phyloP scores from a whole-genome alignment of 2,329 filamentous ascomycete genomes.

The Dothistroma pini region DNA sequence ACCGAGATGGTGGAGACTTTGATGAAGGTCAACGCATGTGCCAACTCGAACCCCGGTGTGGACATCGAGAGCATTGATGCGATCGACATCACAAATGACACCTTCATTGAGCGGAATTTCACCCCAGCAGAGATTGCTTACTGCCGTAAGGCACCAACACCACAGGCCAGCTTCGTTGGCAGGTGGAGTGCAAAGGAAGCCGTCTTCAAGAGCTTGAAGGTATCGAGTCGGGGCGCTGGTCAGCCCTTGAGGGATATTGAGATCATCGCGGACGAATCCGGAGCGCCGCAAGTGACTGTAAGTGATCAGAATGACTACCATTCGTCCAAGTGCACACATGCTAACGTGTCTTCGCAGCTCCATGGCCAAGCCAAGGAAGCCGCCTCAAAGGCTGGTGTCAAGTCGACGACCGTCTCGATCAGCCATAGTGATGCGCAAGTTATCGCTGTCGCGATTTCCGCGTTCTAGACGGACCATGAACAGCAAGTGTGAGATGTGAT shows the following conservation, averaged over 20 bases:
- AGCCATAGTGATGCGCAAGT: slow-evolving; percentile 94
- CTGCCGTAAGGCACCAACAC: slow-evolving; percentile 73
- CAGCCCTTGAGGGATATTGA: slow-evolving; percentile 93
- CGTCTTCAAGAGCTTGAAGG: slow-evolving; percentile 94
- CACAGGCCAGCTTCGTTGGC: slow-evolving; percentile 88
- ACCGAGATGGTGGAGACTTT: slow-evolving; percentile 73
- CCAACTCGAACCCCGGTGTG: slow-evolving; percentile 76
- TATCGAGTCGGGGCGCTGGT: slow-evolving; percentile 80
- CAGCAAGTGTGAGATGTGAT: slow-evolving; percentile 1
- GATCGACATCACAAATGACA: slow-evolving; percentile 90
- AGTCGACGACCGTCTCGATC: slow-evolving; percentile 87
- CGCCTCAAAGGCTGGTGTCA: slow-evolving; percentile 82
- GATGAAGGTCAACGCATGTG: slow-evolving; percentile 57
- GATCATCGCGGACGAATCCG: slow-evolving; percentile 74
- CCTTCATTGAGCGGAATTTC: slow-evolving; percentile 93
- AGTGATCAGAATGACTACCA: slow-evolving; percentile 40
- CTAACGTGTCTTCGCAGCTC: slow-evolving; percentile 55
- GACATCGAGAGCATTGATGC: slow-evolving; percentile 87
- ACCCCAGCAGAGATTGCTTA: slow-evolving; percentile 79
- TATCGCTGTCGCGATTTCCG: slow-evolving; percentile 71
- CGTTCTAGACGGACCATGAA: slow-evolving; percentile 24
- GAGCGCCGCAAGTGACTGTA: slow-evolving; percentile 81
- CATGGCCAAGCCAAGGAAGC: slow-evolving; percentile 79
- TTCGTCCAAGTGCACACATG: neutral
- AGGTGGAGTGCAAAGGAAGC: slow-evolving; percentile 98